Percentiles rank a stretch among this genome's conserved stretches.
These are phyloP conservation scores for Thyridium curvatum DNA, from an alignment of 2,329 filamentous ascomycete species.

Conservation along the genomic window DNA sequence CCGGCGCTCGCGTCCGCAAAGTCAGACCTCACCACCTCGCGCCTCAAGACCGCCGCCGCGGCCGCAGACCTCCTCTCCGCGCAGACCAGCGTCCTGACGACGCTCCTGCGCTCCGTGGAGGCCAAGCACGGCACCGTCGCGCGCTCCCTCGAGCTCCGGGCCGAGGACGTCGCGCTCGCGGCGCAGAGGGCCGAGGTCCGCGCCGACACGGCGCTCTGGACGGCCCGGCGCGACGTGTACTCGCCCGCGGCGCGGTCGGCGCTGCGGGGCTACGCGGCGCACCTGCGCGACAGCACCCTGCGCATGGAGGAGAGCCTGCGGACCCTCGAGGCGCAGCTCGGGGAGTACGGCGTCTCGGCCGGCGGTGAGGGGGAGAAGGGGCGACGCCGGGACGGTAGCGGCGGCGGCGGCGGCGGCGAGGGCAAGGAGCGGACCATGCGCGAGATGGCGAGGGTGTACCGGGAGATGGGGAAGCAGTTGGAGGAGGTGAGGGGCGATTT, in stretches of 20 bases:
- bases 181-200: constrained; percentile 35
- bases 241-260: constrained; percentile 33
- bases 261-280: constrained; percentile 38
- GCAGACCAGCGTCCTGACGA: constrained; percentile 30
- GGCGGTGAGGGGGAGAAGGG: constrained; percentile 18
- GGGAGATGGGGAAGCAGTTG: constrained; percentile 42
- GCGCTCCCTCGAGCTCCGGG: constrained; percentile 43
- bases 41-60: constrained; percentile 29
- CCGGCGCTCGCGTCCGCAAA: constrained; percentile 20
- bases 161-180: constrained; percentile 34
- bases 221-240: constrained; percentile 34
- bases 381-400: too few species aligned
- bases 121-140: constrained; percentile 48
- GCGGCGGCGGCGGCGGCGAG: constrained; percentile 8
- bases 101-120: constrained; percentile 45
- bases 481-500: constrained; percentile 44
- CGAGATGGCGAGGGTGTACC: constrained; percentile 46
- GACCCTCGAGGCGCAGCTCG: constrained; percentile 34
- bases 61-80: constrained; percentile 31
- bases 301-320: constrained; percentile 37
- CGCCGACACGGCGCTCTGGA: constrained; percentile 24
- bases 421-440: constrained; percentile 43
- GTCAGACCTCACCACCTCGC: constrained; percentile 26
- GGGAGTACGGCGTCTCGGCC: constrained; percentile 46
- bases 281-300: constrained; percentile 41